Conservation (phyloP, 305 asterid genomes). For the Plantago rigida region DNA sequence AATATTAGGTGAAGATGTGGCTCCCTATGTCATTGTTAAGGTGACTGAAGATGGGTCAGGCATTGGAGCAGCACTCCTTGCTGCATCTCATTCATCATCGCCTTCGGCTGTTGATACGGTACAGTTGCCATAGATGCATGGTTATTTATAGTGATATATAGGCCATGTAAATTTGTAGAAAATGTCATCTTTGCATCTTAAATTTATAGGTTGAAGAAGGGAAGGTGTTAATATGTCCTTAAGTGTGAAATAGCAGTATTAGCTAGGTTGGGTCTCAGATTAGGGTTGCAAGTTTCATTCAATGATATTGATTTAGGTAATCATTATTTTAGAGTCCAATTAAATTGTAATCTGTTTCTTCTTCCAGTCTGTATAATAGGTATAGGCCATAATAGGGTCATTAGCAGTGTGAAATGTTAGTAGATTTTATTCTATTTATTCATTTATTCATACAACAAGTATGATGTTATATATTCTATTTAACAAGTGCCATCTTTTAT, state of each 20-base stretch:
- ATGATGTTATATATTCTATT: too few species aligned
- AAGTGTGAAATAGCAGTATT: slow-evolving; percentile 15
- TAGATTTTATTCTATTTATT: slow-evolving; percentile 25
- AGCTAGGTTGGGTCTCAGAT: background rate
- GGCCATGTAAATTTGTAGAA: slow-evolving; percentile 25
- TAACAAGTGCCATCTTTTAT: background rate
- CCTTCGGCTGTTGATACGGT: slow-evolving; percentile 26
- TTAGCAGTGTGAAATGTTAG: slow-evolving; percentile 17
- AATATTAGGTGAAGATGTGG: slow-evolving; percentile 61
- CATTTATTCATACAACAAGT: slow-evolving; percentile 13
- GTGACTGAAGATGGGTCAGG: slow-evolving; percentile 73
- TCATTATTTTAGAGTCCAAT: slow-evolving; percentile 12
- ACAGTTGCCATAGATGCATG: slow-evolving; percentile 30
- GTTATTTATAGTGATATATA: slow-evolving; percentile 17
- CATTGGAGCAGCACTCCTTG: slow-evolving; percentile 80
- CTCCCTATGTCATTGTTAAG: slow-evolving; percentile 46
- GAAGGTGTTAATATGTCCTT: slow-evolving; percentile 21
- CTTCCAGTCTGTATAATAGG: slow-evolving; percentile 20
- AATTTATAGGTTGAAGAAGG: slow-evolving; percentile 12
- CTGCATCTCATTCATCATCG: slow-evolving; percentile 50
- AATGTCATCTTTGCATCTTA: background rate
- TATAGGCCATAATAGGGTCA: background rate
- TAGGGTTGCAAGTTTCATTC: slow-evolving; percentile 3
- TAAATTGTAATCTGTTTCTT: slow-evolving; percentile 8
- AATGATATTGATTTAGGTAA: background rate